Percentiles rank a stretch among this genome's conserved stretches.
Conservation (phyloP, 2,329 filamentous ascomycete species). For the Colletotrichum agaves region DNA sequence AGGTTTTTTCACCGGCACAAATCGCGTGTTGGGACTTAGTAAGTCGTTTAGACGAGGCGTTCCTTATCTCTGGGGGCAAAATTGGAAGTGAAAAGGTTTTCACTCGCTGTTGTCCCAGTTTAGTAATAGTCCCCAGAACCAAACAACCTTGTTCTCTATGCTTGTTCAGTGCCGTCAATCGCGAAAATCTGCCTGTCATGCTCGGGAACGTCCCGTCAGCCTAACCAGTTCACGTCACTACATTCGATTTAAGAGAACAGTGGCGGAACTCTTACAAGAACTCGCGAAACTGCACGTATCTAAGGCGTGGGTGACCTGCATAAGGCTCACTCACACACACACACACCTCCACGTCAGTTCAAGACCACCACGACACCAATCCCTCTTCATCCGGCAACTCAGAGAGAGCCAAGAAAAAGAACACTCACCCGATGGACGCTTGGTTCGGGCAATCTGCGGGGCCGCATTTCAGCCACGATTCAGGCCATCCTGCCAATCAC, state of each 20-base stretch:
- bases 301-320: background rate
- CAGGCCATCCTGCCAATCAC: conserved; percentile 27
- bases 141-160: background rate
- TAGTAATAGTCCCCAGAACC: too few species aligned
- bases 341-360: background rate
- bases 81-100: background rate
- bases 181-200: conserved; percentile 16
- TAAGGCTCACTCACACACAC: too few species aligned
- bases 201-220: conserved; percentile 14
- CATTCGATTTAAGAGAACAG: background rate
- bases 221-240: background rate
- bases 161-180: background rate
- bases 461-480: conserved; percentile 29
- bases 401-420: conserved; percentile 32
- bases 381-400: conserved; percentile 4
- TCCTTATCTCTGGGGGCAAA: conserved; percentile 28
- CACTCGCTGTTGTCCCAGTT: background rate
- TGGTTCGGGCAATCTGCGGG: conserved; percentile 33
- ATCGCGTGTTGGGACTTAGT: background rate
- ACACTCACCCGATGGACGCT: conserved; percentile 20
- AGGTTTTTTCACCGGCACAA: background rate
- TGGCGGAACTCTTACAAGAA: background rate
- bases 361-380: conserved; percentile 1
- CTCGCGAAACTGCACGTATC: background rate
- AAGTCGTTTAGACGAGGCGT: background rate